Evolutionary conservation across 305 asterid species (phyloP).

Genomic region (Solanum hybrid): DNA sequence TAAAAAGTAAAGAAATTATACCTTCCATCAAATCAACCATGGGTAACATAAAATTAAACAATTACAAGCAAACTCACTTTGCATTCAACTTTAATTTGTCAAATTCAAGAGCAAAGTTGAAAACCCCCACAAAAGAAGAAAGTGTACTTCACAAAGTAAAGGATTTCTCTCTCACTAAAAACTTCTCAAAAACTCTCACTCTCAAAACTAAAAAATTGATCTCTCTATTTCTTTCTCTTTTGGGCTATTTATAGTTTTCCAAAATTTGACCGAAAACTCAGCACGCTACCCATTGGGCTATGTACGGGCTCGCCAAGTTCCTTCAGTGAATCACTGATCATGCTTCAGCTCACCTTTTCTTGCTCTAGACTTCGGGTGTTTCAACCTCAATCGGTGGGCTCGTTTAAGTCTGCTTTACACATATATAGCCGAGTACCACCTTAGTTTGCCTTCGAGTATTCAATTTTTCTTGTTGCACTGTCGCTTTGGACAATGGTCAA

Average conservation of each 20-base stretch:
- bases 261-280: neutral
- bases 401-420: neutral
- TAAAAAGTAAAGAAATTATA: neutral
- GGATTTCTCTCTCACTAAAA: too few relatives aligned
- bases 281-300: neutral
- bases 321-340: neutral
- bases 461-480: neutral
- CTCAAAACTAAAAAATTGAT: too few relatives aligned
- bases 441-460: neutral
- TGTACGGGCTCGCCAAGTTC: neutral
- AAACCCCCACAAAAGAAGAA: neutral
- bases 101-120: neutral
- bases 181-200: too few relatives aligned
- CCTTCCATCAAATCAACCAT: neutral
- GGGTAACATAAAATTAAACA: neutral
- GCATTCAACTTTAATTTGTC: neutral
- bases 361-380: neutral
- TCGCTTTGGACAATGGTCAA: neutral
- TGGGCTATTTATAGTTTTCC: too few relatives aligned
- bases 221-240: too few relatives aligned
- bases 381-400: neutral
- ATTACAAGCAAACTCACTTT: too few relatives aligned
- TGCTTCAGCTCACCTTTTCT: neutral
- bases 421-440: neutral
- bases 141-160: too few relatives aligned